A percentile compares a stretch with the other conserved stretches of the same genome.
Conservation (phyloP, 2,329 filamentous ascomycete species). For the Sclerotiophoma versabilis region DNA sequence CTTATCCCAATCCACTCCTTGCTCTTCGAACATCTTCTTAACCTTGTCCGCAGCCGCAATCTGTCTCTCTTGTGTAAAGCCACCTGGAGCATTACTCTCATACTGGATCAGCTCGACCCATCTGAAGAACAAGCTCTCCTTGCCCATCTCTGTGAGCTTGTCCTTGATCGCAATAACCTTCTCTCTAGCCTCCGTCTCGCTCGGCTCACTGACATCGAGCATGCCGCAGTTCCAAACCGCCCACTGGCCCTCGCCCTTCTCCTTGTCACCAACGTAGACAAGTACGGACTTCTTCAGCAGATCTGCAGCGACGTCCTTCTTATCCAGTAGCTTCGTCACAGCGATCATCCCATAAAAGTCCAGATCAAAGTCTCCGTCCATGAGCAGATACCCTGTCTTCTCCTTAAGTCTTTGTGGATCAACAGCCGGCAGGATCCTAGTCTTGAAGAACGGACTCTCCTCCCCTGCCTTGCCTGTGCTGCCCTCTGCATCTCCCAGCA, state of each 20-base stretch:
- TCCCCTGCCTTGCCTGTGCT: slow-evolving; percentile 56
- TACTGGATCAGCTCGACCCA: slow-evolving; percentile 95
- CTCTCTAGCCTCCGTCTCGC: slow-evolving; percentile 68
- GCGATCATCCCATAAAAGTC: slow-evolving; percentile 83
- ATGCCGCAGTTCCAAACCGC: slow-evolving; percentile 69
- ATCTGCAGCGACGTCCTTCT: slow-evolving; percentile 65
- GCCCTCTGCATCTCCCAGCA: slow-evolving; percentile 58
- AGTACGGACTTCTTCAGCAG: slow-evolving; percentile 73
- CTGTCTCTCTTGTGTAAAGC: slow-evolving; percentile 79
- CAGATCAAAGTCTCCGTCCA: slow-evolving; percentile 85
- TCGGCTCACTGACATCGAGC: slow-evolving; percentile 51
- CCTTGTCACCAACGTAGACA: slow-evolving; percentile 39
- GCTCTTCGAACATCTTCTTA: slow-evolving; percentile 73
- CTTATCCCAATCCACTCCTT: slow-evolving; percentile 82
- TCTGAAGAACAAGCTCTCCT: slow-evolving; percentile 87
- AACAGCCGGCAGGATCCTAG: slow-evolving; percentile 72
- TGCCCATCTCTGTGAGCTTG: slow-evolving; percentile 74
- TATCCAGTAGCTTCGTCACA: slow-evolving; percentile 73
- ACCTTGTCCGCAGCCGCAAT: slow-evolving; percentile 75
- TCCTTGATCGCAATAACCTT: slow-evolving; percentile 85
- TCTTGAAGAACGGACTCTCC: slow-evolving; percentile 64
- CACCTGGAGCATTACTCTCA: slow-evolving; percentile 79
- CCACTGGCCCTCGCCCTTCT: slow-evolving; percentile 67
- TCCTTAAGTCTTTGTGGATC: slow-evolving; percentile 69
- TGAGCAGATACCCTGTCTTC: slow-evolving; percentile 88